phyloP scores from a whole-genome alignment of 2,329 filamentous ascomycete species.

The Hypoxylon sp. region DNA sequence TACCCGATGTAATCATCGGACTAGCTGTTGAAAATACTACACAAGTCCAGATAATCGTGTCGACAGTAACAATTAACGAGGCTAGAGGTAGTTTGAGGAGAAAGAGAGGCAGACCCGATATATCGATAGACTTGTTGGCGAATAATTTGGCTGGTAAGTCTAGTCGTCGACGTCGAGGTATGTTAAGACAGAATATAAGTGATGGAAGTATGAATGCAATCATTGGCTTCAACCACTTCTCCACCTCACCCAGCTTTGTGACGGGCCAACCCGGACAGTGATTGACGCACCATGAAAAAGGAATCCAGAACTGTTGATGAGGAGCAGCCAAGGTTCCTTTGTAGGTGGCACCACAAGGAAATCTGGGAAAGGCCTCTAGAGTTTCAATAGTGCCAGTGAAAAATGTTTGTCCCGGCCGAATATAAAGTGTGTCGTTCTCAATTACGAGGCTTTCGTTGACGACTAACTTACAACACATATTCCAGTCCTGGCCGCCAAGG shows the following conservation, averaged over 20 bases:
- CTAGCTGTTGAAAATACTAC: slow-evolving; percentile 22
- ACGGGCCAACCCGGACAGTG: slow-evolving; percentile 30
- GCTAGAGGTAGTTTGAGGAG: slow-evolving; percentile 25
- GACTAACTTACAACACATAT: slow-evolving; percentile 29
- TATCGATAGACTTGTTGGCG: slow-evolving; percentile 15
- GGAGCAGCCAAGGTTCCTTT: slow-evolving; percentile 24
- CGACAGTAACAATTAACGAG: slow-evolving; percentile 23
- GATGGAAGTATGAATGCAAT: slow-evolving; percentile 35
- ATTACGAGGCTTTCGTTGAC: slow-evolving; percentile 33
- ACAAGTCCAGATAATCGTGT: slow-evolving; percentile 32
- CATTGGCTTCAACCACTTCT: slow-evolving; percentile 31
- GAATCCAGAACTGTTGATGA: slow-evolving; percentile 29
- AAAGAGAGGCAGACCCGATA: slow-evolving; percentile 15
- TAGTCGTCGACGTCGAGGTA: slow-evolving; percentile 29
- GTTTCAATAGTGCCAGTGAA: slow-evolving; percentile 23
- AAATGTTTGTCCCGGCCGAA: slow-evolving; percentile 28
- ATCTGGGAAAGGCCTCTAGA: slow-evolving; percentile 29
- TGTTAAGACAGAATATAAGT: slow-evolving; percentile 34
- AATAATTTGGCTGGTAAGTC: slow-evolving; percentile 20
- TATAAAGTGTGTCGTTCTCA: slow-evolving; percentile 27
- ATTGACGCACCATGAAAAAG: slow-evolving; percentile 29
- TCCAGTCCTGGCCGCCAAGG: slow-evolving; percentile 32
- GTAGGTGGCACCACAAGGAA: slow-evolving; percentile 29
- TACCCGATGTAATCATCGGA: slow-evolving; percentile 26
- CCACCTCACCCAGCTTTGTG: slow-evolving; percentile 5